Percentiles rank a stretch among this genome's conserved stretches.
phyloP scores from a whole-genome alignment of 805 yeast species.

The Candida coleopterorum region DNA sequence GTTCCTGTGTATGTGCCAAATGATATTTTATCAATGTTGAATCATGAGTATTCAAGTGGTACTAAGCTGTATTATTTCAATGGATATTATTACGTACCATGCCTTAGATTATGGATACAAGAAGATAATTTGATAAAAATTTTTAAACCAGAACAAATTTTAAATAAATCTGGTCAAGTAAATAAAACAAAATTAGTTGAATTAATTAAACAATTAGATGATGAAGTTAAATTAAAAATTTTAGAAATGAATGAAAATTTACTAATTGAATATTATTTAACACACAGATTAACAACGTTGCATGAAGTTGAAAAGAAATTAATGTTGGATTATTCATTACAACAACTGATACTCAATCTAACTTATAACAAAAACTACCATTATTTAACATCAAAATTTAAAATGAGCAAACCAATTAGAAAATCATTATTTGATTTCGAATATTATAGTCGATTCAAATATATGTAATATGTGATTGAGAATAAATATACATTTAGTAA shows the following conservation, averaged over 20 bases:
- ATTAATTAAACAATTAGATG: slow-evolving; percentile 12
- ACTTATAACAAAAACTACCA: slow-evolving; percentile 19
- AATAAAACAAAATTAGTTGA: slow-evolving; percentile 12
- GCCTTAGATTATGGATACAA: slow-evolving; percentile 20
- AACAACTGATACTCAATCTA: slow-evolving; percentile 13
- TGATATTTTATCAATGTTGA: slow-evolving; percentile 22
- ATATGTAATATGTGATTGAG: slow-evolving; percentile 6
- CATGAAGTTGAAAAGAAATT: slow-evolving; percentile 21
- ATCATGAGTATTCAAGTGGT: slow-evolving; percentile 22
- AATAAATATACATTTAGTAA: too few relatives aligned
- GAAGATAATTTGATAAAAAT: slow-evolving; percentile 11
- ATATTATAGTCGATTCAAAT: slow-evolving; percentile 17
- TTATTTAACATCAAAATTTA: slow-evolving; percentile 20
- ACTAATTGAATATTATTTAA: slow-evolving; percentile 23
- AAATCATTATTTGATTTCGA: slow-evolving; percentile 23
- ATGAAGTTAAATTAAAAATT: slow-evolving; percentile 19
- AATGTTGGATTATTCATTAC: slow-evolving; percentile 19
- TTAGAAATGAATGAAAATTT: slow-evolving; percentile 18
- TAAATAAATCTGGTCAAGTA: slow-evolving; percentile 9
- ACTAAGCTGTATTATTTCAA: slow-evolving; percentile 17
- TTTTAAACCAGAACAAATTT: slow-evolving; percentile 12
- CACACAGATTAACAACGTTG: slow-evolving; percentile 19
- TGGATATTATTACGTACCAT: slow-evolving; percentile 22
- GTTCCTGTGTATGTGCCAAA: slow-evolving; percentile 30
- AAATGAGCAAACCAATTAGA: slow-evolving; percentile 22